Conservation (phyloP, 2,329 filamentous ascomycete genomes). For the Metarhizium rileyi region DNA sequence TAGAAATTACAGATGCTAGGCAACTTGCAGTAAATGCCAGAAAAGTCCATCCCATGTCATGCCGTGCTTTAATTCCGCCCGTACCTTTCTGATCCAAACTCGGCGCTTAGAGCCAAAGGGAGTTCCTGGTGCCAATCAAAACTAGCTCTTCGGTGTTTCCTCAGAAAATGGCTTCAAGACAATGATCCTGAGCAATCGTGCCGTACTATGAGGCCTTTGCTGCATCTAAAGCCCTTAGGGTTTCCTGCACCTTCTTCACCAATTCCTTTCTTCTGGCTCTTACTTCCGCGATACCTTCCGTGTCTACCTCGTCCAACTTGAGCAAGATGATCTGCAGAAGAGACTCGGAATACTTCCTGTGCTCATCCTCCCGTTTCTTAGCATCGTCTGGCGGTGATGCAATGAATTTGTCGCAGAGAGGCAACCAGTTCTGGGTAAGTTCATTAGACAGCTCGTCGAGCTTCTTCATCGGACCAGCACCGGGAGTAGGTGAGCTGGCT, state of each 20-base stretch:
- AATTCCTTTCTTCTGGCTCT: conserved; percentile 59
- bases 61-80: not conserved
- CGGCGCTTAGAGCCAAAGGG: not conserved
- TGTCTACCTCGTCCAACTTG: conserved; percentile 69
- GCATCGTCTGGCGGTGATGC: conserved; percentile 52
- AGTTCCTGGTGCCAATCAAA: not conserved
- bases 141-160: not conserved
- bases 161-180: not conserved
- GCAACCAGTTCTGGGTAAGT: conserved; percentile 55
- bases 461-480: conserved; percentile 38
- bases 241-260: conserved; percentile 59
- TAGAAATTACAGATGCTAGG: not conserved
- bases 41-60: not conserved
- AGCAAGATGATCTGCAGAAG: conserved; percentile 66
- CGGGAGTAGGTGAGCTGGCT: conserved; percentile 19
- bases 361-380: conserved; percentile 63
- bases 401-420: conserved; percentile 53
- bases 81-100: not conserved
- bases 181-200: not conserved
- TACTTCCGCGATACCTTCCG: conserved; percentile 57
- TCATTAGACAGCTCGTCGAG: conserved; percentile 56
- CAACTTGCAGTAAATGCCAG: not conserved
- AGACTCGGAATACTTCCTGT: conserved; percentile 66
- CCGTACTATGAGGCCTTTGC: conserved; percentile 15
- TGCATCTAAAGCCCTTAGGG: conserved; percentile 55